Percentiles rank a stretch among this genome's conserved stretches.
Conservation (phyloP, 371 early-diverging fungal genomes). For the Polyrhizophydium stewartii region DNA sequence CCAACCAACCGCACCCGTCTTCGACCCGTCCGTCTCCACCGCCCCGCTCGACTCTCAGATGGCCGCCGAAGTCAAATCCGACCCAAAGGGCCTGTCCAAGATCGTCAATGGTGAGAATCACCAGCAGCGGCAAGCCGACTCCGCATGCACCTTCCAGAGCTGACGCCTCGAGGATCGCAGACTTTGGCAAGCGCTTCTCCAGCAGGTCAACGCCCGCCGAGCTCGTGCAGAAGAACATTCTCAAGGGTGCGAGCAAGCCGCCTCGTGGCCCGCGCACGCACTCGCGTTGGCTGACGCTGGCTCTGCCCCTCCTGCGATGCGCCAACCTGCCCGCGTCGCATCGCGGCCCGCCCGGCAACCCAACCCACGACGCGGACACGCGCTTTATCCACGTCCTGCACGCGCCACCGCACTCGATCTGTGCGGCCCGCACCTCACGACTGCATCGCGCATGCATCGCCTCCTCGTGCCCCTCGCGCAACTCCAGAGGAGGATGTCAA, state of each 20-base stretch:
- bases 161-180: slow-evolving; percentile 9
- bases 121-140: too few species aligned
- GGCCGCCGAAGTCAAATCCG: slow-evolving; percentile 10
- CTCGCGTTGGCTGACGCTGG: neutral
- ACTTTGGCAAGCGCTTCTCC: slow-evolving; percentile 53
- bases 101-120: slow-evolving; percentile 11
- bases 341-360: neutral
- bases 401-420: too few species aligned
- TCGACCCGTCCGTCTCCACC: too few species aligned
- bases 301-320: neutral
- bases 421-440: too few species aligned
- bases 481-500: too few species aligned
- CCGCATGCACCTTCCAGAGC: too few species aligned
- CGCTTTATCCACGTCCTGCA: too few species aligned
- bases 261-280: too few species aligned
- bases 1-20: too few species aligned
- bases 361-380: too few species aligned
- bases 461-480: too few species aligned
- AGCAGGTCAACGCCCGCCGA: slow-evolving; percentile 60
- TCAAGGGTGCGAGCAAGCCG: slow-evolving; percentile 52
- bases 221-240: slow-evolving; percentile 67
- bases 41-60: neutral
- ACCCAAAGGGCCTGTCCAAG: slow-evolving; percentile 3
- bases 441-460: too few species aligned
- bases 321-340: neutral